phyloP scores from a whole-genome alignment of 176 grass and related monocot genomes.

The Puya raimondii region DNA sequence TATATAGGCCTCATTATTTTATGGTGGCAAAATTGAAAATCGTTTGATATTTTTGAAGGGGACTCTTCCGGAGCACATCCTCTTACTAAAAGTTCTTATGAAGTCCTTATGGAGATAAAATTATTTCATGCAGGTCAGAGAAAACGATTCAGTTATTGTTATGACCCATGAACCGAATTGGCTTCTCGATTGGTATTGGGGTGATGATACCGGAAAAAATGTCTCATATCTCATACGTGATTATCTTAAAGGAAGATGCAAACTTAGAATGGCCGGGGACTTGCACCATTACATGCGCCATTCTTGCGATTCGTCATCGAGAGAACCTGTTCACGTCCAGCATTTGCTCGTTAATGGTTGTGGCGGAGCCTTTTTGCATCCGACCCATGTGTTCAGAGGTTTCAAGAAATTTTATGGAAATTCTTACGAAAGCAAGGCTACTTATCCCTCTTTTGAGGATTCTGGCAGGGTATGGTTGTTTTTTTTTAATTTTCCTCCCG shows the following conservation, averaged over 20 bases:
- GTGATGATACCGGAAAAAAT: constrained; percentile 61
- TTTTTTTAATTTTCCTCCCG: constrained; percentile 1
- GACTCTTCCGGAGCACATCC: too few relatives aligned
- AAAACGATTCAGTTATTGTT: constrained; percentile 77
- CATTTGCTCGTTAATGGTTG: constrained; percentile 96
- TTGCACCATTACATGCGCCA: constrained; percentile 99
- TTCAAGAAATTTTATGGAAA: constrained; percentile 75
- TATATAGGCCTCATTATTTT: too few relatives aligned
- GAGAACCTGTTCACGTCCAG: constrained; percentile 56
- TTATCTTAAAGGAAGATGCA: constrained; percentile 90
- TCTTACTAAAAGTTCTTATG: too few relatives aligned
- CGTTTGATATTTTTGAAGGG: too few relatives aligned
- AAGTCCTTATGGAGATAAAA: constrained; percentile 11
- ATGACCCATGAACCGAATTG: constrained; percentile 96
- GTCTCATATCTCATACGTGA: constrained; percentile 70
- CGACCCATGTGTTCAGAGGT: constrained; percentile 83
- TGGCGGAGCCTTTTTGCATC: constrained; percentile 94
- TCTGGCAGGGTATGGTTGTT: constrained; percentile 74
- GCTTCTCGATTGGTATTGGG: constrained; percentile 99
- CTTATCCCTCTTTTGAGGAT: constrained; percentile 74
- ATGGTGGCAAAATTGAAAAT: too few relatives aligned
- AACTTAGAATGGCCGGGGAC: constrained; percentile 85
- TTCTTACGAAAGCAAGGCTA: constrained; percentile 66
- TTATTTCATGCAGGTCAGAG: constrained; percentile 55
- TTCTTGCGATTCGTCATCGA: constrained; percentile 42